These are phyloP conservation scores for Colletotrichum incanum DNA, from an alignment of 2,329 filamentous ascomycete species.

Conservation along the genomic window DNA sequence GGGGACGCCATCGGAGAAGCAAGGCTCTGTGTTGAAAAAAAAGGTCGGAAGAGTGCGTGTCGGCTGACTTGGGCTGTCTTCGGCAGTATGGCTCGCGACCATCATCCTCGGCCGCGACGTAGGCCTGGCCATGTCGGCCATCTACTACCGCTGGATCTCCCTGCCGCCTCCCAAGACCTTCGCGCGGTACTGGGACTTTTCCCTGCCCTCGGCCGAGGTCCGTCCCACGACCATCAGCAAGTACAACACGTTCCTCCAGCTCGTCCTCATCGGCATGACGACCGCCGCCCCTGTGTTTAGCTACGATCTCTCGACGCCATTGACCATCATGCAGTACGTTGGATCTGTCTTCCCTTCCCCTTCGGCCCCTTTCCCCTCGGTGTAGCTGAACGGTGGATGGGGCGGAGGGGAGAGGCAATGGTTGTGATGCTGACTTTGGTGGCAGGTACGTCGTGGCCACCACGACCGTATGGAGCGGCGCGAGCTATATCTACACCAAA, in stretches of 20 bases:
- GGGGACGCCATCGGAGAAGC: neutral
- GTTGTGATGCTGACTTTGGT: slow-evolving; percentile 50
- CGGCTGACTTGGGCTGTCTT: slow-evolving; percentile 15
- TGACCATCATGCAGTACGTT: slow-evolving; percentile 77
- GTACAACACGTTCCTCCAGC: slow-evolving; percentile 93
- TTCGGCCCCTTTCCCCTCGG: too few species aligned
- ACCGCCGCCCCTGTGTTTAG: slow-evolving; percentile 84
- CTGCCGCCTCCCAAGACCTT: slow-evolving; percentile 95
- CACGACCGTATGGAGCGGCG: slow-evolving; percentile 94
- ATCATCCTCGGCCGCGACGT: slow-evolving; percentile 93
- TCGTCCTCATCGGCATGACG: slow-evolving; percentile 87
- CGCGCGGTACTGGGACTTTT: slow-evolving; percentile 96
- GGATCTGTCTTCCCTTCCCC: slow-evolving; percentile 2
- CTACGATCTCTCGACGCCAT: slow-evolving; percentile 67
- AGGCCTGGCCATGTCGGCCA: slow-evolving; percentile 85
- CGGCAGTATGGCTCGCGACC: slow-evolving; percentile 84
- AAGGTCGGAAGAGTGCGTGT: neutral
- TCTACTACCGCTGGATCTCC: slow-evolving; percentile 97
- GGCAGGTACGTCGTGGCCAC: slow-evolving; percentile 85
- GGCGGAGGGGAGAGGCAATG: neutral
- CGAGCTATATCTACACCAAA: slow-evolving; percentile 92
- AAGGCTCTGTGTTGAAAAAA: too few species aligned
- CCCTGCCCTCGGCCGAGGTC: slow-evolving; percentile 88
- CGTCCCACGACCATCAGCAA: slow-evolving; percentile 88
- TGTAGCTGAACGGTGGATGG: too few species aligned